Evolutionary conservation across 2,329 filamentous ascomycete species (phyloP).

Genomic region (Sporothrix pseudoabietina): DNA sequence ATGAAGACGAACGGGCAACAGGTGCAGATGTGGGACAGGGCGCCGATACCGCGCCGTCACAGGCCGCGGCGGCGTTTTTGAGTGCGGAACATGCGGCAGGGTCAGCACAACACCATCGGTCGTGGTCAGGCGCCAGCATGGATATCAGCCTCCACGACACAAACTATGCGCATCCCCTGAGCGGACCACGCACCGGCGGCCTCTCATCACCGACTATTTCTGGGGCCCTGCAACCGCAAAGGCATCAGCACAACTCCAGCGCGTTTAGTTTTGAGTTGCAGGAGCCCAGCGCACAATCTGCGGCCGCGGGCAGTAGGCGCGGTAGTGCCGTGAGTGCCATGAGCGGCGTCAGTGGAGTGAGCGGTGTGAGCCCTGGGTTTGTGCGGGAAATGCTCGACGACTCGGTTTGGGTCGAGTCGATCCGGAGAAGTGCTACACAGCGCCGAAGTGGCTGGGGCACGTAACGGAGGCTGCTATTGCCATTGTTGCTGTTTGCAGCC

Average conservation of each 20-base stretch:
- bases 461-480: not conserved
- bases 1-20: constrained; percentile 59
- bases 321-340: constrained; percentile 60
- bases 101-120: constrained; percentile 41
- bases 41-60: constrained; percentile 39
- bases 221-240: constrained; percentile 30
- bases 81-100: constrained; percentile 41
- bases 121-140: constrained; percentile 48
- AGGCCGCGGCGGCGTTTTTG: constrained; percentile 41
- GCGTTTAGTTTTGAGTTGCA: constrained; percentile 63
- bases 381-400: constrained; percentile 85
- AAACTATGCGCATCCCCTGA: constrained; percentile 55
- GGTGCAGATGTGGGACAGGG: constrained; percentile 30
- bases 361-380: constrained; percentile 62
- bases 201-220: constrained; percentile 39
- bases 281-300: constrained; percentile 44
- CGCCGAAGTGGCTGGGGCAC: constrained; percentile 42
- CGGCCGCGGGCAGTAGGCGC: constrained; percentile 55
- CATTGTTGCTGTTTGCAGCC: no score
- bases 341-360: not conserved
- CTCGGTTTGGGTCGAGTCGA: constrained; percentile 91
- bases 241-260: constrained; percentile 51
- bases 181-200: constrained; percentile 49
- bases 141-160: constrained; percentile 51
- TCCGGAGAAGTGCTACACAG: constrained; percentile 80